These are phyloP conservation scores for Mycena kentingensis DNA, from an alignment of 768 basidiomycete genomes.

Conservation along the genomic window DNA sequence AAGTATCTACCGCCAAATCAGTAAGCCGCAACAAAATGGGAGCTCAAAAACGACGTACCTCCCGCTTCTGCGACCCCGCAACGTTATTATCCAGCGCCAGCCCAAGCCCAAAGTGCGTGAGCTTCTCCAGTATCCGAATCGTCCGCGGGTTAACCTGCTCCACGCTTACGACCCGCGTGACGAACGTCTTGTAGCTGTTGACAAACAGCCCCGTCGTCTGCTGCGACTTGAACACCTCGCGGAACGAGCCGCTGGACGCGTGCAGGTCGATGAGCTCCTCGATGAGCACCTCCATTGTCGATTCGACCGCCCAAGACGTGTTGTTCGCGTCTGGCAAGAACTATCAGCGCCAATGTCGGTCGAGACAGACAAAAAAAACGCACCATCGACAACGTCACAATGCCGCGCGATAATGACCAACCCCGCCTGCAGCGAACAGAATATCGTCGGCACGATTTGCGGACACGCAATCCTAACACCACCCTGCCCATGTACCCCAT, in stretches of 20 bases:
- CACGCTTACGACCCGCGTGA: constrained; percentile 41
- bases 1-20: constrained; percentile 47
- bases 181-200: constrained; percentile 61
- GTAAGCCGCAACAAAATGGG: background rate
- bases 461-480: constrained; percentile 53
- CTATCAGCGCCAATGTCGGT: constrained; percentile 22
- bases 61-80: constrained; percentile 66
- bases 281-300: constrained; percentile 59
- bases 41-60: constrained; percentile 45
- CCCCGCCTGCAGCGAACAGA: constrained; percentile 67
- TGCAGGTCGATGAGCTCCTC: constrained; percentile 74
- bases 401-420: constrained; percentile 44
- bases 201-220: constrained; percentile 69
- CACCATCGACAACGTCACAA: constrained; percentile 32
- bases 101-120: constrained; percentile 68
- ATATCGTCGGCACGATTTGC: constrained; percentile 70
- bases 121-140: constrained; percentile 65
- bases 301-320: constrained; percentile 27
- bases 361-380: constrained; percentile 13
- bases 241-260: constrained; percentile 62
- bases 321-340: constrained; percentile 7
- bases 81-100: constrained; percentile 67
- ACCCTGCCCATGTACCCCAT: constrained; percentile 21
- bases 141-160: constrained; percentile 43
- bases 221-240: constrained; percentile 72